Base-by-base conservation (phyloP, 2,329 filamentous ascomycete species). In the Macrophomina tecta region DNA sequence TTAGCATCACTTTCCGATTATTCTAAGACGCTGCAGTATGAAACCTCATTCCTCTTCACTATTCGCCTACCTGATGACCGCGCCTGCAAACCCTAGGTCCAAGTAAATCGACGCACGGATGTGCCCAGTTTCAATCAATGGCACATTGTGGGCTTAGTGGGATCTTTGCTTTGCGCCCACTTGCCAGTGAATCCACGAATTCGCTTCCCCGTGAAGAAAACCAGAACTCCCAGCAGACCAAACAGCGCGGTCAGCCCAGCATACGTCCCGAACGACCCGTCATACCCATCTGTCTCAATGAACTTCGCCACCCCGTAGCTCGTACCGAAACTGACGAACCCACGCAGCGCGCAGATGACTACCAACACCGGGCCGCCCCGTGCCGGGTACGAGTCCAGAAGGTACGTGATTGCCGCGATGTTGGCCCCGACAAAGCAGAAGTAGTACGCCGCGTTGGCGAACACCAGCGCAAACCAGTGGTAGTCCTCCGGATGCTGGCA, bases 281-380 rank as follows among this genome's bases (percentile, higher is more conserved):
- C 73, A 30, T 78, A 77, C 1, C 76, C 76, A 60, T 67, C 62
- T 32, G 68, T 72, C 9, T 74, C 72, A 16, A 78, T 75, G 65
- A 77, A 77, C 11, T 72, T 71, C 11, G 70, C 73, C 16, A 77
- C 78, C 11, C 79, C 78, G 69, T 81, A 81, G 62, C 76, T 79
- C 5, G 72, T 72, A 16, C 81, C 81, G 62, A 84, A 84, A 0
- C 77, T 80, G 8, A 84, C 79, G 49, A 84, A 78, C 0, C 81
- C 82, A 2, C 82, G 74, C 69, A 82, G 76, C 4, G 82, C 80
- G 60, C 80, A 83, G 36, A 84, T 80, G 42, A 84, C 77, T 3
- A 84, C 78, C 23, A 84, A 70, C 1, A 82, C 67, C 0, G 82
- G 79, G 0, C 80, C 80, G 4, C 80, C 77, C 2, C 79, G 74